Conservation (phyloP, 73 alveolate genomes). For the Paramecium octaurelia region DNA sequence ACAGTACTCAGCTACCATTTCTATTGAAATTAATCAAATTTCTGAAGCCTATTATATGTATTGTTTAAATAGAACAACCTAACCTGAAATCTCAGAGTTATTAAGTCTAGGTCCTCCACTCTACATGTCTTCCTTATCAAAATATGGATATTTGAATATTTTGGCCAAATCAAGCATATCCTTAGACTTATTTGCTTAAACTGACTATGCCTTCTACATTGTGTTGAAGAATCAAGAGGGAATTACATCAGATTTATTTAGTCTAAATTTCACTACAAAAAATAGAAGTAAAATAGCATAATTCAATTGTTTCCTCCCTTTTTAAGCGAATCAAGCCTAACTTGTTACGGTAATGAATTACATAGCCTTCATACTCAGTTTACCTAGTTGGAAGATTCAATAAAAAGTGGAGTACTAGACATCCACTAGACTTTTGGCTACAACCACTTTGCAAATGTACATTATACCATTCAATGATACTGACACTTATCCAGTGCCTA, state of each 20-base stretch:
- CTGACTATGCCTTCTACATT: background rate
- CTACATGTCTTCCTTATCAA: background rate
- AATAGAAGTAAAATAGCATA: background rate
- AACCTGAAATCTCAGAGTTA: background rate
- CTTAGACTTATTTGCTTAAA: background rate
- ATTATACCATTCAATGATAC: conserved; percentile 35
- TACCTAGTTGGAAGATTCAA: background rate
- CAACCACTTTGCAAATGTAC: background rate
- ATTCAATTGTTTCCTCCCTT: background rate
- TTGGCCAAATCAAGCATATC: background rate
- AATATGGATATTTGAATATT: background rate
- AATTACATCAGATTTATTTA: background rate
- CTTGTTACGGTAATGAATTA: background rate
- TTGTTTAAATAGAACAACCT: conserved; percentile 15
- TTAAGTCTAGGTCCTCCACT: conserved; percentile 33
- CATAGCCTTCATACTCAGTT: background rate
- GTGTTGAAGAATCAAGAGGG: background rate
- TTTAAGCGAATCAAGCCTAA: background rate
- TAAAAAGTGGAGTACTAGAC: background rate
- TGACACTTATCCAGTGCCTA: background rate
- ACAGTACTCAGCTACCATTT: background rate
- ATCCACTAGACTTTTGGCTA: background rate
- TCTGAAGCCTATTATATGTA: conserved; percentile 29
- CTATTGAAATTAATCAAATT: background rate
- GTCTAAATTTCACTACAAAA: background rate